Conservation (phyloP, 1,139 yeast genomes). For the Pichia sp. region DNA sequence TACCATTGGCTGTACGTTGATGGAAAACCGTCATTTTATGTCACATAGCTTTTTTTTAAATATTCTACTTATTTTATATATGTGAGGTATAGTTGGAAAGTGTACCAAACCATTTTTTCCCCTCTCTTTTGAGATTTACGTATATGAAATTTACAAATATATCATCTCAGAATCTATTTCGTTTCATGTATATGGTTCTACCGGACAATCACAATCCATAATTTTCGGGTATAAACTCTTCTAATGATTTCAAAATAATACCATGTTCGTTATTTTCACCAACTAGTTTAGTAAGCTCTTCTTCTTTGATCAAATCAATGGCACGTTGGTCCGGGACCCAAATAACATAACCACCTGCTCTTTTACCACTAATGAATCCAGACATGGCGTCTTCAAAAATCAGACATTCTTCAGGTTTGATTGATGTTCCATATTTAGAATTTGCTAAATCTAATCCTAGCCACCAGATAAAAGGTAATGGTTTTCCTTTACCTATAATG, state of each 20-base stretch:
- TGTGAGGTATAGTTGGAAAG: too few relatives aligned
- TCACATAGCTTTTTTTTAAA: too few relatives aligned
- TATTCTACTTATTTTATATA: too few relatives aligned
- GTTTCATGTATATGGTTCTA: background rate
- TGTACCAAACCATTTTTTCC: too few relatives aligned
- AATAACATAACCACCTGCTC: slow-evolving; percentile 77
- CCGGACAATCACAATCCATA: slow-evolving; percentile 29
- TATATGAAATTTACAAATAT: too few relatives aligned
- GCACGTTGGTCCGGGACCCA: slow-evolving; percentile 83
- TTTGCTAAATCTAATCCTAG: slow-evolving; percentile 47
- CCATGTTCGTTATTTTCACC: slow-evolving; percentile 39
- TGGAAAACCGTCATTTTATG: too few relatives aligned
- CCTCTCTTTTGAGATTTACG: too few relatives aligned
- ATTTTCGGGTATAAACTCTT: slow-evolving; percentile 44
- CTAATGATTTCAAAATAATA: slow-evolving; percentile 44
- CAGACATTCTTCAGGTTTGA: slow-evolving; percentile 68
- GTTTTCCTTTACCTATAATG: slow-evolving; percentile 82
- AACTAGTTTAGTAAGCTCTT: slow-evolving; percentile 34
- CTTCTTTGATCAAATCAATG: slow-evolving; percentile 31
- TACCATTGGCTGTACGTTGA: too few relatives aligned
- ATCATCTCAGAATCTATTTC: too few relatives aligned
- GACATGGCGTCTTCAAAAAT: slow-evolving; percentile 94
- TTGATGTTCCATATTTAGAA: slow-evolving; percentile 29
- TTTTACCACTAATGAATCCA: slow-evolving; percentile 75
- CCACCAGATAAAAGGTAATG: slow-evolving; percentile 87